Base-by-base conservation (phyloP, 306 rosid genomes). In the Phaseolus lunatus region DNA sequence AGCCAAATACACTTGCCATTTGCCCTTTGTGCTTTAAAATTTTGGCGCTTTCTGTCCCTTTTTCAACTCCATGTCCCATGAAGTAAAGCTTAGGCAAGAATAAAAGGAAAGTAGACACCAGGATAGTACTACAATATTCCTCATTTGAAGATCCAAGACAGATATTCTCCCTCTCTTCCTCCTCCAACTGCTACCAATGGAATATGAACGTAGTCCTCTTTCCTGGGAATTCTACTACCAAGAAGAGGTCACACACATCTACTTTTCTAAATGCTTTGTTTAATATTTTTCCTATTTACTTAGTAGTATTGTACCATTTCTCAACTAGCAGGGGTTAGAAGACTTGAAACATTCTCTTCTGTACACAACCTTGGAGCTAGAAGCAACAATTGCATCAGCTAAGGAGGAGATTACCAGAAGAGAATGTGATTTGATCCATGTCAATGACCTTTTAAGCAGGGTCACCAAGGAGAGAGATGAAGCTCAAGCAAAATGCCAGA, bases 401-500 rank as follows among this genome's bases (percentile, higher is more conserved):
- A 91, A 84, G 66, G 97, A 89, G 48, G 92, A 91, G 82, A 83
- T 91, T 65, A 39, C 75, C 7, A 87, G 44, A 75, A 88, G 88
- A 73, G 97, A 93, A 58, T 84, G 86, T 80, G 97, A 93, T 50
- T 75, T 89, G 50, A 27, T 85, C 27, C 82, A 70, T 47, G 81
- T 81, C 52, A 86, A 84, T 44, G 86, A 85, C 31, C 87, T 86
- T 23, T 79, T 93, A 5, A 86, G 64, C 82, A 87, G 58, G 76
- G 87, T 85, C 71, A 84, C 87, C 44, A 84, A 88, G 70, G 97
- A 91, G 82, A 89, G 86, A 88, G 92, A 91, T 74, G 95, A 89
- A 73, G 92, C 93, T 1, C 77, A 72, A 73, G 85, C 81, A 29
- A 81, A 84, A 83, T 91, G 95, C 83, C 84, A 73, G 66, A 85